phyloP scores from a whole-genome alignment of 305 asterid genomes.

The Caryopteris hybrid region DNA sequence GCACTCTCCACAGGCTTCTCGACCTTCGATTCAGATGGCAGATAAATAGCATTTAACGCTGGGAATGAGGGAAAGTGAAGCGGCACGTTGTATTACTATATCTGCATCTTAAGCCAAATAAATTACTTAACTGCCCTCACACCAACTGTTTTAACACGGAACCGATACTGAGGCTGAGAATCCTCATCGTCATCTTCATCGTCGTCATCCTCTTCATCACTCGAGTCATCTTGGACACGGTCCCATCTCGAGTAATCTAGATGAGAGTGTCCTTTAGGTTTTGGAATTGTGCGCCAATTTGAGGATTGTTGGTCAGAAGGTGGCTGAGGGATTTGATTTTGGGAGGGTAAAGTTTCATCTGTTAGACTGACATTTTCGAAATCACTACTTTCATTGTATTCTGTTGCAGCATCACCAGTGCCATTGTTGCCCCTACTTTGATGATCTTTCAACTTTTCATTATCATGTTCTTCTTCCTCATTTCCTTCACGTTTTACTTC shows the following conservation, averaged over 20 bases:
- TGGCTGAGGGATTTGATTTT: constrained; percentile 23
- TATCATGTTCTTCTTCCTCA: constrained; percentile 19
- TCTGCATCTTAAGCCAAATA: neutral
- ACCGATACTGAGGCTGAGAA: constrained; percentile 73
- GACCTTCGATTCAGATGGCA: neutral
- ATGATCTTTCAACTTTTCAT: constrained; percentile 17
- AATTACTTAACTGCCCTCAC: constrained; percentile 32
- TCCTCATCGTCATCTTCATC: constrained; percentile 41
- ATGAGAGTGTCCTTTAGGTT: constrained; percentile 89
- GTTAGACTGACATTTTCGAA: constrained; percentile 18
- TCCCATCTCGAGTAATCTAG: constrained; percentile 98
- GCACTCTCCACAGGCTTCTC: neutral
- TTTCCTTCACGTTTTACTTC: constrained; percentile 28
- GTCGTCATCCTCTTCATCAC: constrained; percentile 65
- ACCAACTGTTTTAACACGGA: constrained; percentile 41
- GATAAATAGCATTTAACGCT: neutral
- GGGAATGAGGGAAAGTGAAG: neutral
- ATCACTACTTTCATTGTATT: constrained; percentile 13
- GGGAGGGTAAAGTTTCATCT: constrained; percentile 21
- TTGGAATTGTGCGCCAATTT: constrained; percentile 71
- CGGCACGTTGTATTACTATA: neutral
- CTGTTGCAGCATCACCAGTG: constrained; percentile 14
- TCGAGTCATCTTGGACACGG: constrained; percentile 73
- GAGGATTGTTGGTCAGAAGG: constrained; percentile 35
- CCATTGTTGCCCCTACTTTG: constrained; percentile 19